These are phyloP conservation scores for Populus euphratica DNA, from an alignment of 345 rosid species.

Conservation along the genomic window DNA sequence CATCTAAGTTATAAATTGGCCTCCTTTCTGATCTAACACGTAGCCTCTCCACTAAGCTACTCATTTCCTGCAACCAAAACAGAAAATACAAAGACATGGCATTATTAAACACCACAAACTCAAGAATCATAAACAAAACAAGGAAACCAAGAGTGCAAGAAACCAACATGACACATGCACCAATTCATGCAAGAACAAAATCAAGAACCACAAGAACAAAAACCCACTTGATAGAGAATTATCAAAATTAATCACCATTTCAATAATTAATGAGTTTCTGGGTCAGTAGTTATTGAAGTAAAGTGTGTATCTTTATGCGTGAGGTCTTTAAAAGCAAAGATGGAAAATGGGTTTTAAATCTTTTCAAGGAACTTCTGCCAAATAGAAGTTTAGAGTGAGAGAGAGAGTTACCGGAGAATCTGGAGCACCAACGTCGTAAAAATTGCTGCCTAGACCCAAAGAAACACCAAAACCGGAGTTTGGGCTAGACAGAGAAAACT, in stretches of 20 bases:
- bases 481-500: not conserved
- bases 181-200: not conserved
- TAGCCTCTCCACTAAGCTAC: conserved; percentile 96
- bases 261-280: not conserved
- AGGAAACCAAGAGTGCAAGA: not conserved
- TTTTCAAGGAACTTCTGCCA: not conserved
- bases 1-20: conserved; percentile 86
- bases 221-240: not conserved
- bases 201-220: not conserved
- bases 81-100: not conserved
- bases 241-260: not conserved
- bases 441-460: conserved; percentile 4
- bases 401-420: conserved; percentile 27
- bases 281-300: not conserved
- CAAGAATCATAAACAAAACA: not conserved
- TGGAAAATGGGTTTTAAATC: not conserved
- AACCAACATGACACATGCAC: not conserved
- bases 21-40: conserved; percentile 78
- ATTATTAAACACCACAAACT: not conserved
- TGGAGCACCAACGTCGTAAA: conserved; percentile 7
- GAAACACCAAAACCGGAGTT: conserved; percentile 16
- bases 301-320: not conserved
- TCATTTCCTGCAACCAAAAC: conserved; percentile 62
- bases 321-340: not conserved
- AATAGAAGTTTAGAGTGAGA: not conserved